Percentiles rank a stretch among this genome's conserved stretches.
These are phyloP conservation scores for Rhizopus microsporus DNA, from an alignment of 371 early-diverging fungal species.

Conservation along the genomic window DNA sequence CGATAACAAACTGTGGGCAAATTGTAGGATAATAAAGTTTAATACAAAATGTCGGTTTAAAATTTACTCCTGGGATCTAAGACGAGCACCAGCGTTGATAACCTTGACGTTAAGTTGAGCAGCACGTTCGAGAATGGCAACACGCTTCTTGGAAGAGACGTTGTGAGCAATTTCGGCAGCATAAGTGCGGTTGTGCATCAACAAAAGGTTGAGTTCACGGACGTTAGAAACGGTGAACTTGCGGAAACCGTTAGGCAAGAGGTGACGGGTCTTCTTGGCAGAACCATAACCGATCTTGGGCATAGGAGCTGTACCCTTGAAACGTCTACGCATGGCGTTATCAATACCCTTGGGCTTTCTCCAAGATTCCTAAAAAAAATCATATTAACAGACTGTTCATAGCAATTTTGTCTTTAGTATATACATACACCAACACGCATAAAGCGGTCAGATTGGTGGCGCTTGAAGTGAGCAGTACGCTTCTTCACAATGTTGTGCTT, in stretches of 20 bases:
- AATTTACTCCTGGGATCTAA: slow-evolving; percentile 89
- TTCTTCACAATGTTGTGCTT: slow-evolving; percentile 97
- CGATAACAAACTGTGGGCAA: slow-evolving; percentile 40
- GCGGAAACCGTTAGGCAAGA: slow-evolving; percentile 98
- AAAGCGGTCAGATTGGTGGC: slow-evolving; percentile 99
- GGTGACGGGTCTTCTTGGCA: slow-evolving; percentile 94
- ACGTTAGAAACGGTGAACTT: slow-evolving; percentile 96
- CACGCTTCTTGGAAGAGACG: slow-evolving; percentile 97
- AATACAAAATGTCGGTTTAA: neutral
- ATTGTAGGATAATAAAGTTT: neutral
- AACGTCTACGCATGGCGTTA: slow-evolving; percentile 94
- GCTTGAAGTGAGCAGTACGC: slow-evolving; percentile 96
- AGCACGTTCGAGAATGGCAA: slow-evolving; percentile 97
- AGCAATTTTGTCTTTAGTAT: neutral
- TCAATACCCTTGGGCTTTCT: slow-evolving; percentile 99
- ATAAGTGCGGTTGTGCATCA: slow-evolving; percentile 99
- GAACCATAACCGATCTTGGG: slow-evolving; percentile 99
- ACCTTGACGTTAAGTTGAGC: slow-evolving; percentile 97
- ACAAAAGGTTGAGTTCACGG: slow-evolving; percentile 94
- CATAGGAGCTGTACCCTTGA: slow-evolving; percentile 98
- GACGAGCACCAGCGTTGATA: slow-evolving; percentile 95
- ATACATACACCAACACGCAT: slow-evolving; percentile 85
- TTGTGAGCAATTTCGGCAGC: slow-evolving; percentile 99
- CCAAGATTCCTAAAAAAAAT: slow-evolving; percentile 86
- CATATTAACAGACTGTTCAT: neutral